A percentile compares a stretch with the other conserved stretches of the same genome.
Conservation (phyloP, 176 grass and related monocot species). For the Lolium perenne region DNA sequence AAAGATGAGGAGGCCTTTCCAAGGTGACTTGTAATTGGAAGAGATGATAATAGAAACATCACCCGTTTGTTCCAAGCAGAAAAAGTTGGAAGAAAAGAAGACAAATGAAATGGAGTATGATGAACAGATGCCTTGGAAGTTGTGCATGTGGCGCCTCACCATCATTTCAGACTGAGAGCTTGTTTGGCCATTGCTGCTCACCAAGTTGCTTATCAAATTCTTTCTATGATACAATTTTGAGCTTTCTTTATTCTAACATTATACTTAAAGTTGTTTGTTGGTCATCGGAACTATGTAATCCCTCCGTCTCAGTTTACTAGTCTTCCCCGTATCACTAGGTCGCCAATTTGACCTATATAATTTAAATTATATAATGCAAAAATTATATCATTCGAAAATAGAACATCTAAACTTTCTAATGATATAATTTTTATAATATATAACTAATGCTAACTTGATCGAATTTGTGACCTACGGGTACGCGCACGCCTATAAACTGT, state of each 20-base stretch:
- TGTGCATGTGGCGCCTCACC: conserved; percentile 49
- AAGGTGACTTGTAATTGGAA: conserved; percentile 43
- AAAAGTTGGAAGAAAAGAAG: conserved; percentile 41
- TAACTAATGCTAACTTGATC: too few species aligned
- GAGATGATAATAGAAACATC: conserved; percentile 27
- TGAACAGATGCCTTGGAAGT: conserved; percentile 46
- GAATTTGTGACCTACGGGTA: too few species aligned
- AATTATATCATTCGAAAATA: too few species aligned
- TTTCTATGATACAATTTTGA: background rate
- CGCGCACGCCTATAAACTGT: too few species aligned
- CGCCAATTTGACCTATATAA: too few species aligned
- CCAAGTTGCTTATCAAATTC: conserved; percentile 2
- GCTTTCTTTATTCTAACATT: background rate
- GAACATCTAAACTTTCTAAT: too few species aligned
- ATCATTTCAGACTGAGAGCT: conserved; percentile 42
- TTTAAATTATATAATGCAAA: too few species aligned
- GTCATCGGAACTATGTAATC: background rate
- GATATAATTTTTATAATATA: too few species aligned
- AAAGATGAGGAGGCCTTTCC: conserved; percentile 30
- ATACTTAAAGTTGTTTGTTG: background rate
- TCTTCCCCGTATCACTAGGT: too few species aligned
- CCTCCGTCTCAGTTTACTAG: too few species aligned
- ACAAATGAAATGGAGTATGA: conserved; percentile 32
- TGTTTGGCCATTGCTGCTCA: conserved; percentile 8
- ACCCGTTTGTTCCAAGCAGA: conserved; percentile 35